Percentiles rank a stretch among this genome's conserved stretches.
Conservation (phyloP, 352 stramenopile species). For the Pythium rhizo-oryzae region DNA sequence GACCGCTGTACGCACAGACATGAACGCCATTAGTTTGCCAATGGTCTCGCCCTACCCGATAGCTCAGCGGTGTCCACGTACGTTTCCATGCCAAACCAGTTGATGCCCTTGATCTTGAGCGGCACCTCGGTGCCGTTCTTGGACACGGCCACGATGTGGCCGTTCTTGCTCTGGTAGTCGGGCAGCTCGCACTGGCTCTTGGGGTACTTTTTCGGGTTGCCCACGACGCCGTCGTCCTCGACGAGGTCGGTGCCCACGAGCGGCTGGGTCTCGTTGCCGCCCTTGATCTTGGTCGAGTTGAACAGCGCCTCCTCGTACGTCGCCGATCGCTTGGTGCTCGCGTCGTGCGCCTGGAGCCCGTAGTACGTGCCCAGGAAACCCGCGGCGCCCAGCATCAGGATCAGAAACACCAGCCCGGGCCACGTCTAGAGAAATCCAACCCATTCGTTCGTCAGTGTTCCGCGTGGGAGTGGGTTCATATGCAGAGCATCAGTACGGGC, state of each 20-base stretch:
- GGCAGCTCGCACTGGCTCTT: constrained; percentile 59
- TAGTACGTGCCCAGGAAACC: no score
- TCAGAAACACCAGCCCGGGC: no score
- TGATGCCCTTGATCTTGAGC: constrained; percentile 83
- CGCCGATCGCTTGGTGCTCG: no score
- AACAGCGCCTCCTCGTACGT: no score
- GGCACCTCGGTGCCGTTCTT: constrained; percentile 54
- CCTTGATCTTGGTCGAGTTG: no score
- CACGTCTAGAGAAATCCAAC: no score
- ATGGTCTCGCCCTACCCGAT: not conserved
- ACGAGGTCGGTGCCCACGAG: constrained; percentile 33
- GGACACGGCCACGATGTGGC: constrained; percentile 62
- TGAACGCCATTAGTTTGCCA: not conserved
- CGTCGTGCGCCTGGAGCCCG: no score
- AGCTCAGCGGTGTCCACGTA: constrained; percentile 8
- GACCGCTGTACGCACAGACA: constrained; percentile 28
- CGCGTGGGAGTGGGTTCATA: no score
- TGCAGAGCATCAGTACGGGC: no score
- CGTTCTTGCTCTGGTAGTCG: constrained; percentile 81
- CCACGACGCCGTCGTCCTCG: constrained; percentile 68
- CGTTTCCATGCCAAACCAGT: constrained; percentile 83
- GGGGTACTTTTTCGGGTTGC: constrained; percentile 76
- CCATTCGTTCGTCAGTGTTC: no score
- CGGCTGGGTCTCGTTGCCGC: no score
- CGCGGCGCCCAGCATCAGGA: no score